Conservation (phyloP, 78 protist genomes). For the Dictyostelium brefeldianum region DNA sequence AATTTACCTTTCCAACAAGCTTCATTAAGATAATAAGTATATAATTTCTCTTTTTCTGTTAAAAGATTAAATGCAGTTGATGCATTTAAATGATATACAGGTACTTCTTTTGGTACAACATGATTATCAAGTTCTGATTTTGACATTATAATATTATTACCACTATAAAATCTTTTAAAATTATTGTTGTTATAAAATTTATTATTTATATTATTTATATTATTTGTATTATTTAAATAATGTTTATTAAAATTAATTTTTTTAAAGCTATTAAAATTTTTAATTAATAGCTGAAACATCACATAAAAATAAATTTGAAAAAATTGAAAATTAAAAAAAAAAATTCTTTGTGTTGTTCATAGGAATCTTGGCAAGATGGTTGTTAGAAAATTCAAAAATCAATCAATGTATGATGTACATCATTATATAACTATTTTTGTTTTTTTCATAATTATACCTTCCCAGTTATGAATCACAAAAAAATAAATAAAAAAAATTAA, state of each 20-base stretch:
- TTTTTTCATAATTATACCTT: too few relatives aligned
- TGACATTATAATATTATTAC: neutral
- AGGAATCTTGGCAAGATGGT: too few relatives aligned
- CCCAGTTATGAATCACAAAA: too few relatives aligned
- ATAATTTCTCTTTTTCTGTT: constrained; percentile 69
- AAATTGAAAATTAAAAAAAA: too few relatives aligned
- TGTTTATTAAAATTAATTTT: neutral
- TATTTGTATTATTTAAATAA: too few relatives aligned
- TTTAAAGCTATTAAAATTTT: neutral
- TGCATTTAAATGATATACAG: constrained; percentile 67
- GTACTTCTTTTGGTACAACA: constrained; percentile 28
- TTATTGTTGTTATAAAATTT: neutral
- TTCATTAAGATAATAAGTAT: constrained; percentile 75
- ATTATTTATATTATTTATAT: too few relatives aligned
- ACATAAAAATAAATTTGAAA: too few relatives aligned
- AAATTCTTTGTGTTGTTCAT: too few relatives aligned
- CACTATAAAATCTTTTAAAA: neutral
- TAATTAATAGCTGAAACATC: neutral
- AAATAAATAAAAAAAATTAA: too few relatives aligned
- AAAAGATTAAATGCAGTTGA: constrained; percentile 76
- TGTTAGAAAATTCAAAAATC: too few relatives aligned
- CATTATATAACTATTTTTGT: too few relatives aligned
- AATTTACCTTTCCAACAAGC: constrained; percentile 41
- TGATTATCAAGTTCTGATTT: neutral
- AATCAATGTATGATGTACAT: too few relatives aligned